These are phyloP conservation scores for Xylariaceae sp. DNA, from an alignment of 2,329 filamentous ascomycete species.

Conservation along the genomic window DNA sequence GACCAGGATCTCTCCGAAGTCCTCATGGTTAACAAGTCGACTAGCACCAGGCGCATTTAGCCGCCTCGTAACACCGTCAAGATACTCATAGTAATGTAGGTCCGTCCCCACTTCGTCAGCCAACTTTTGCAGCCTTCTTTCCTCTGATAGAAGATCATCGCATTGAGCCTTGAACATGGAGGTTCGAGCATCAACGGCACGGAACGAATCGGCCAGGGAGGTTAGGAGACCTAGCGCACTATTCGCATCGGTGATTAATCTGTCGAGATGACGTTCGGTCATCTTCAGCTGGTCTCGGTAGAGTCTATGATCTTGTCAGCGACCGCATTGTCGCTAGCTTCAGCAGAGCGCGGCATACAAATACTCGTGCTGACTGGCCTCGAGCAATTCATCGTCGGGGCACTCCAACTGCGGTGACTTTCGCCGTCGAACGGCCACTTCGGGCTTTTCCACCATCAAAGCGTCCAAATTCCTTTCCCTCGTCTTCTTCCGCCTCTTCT, in stretches of 20 bases:
- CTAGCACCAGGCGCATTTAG: conserved; percentile 91
- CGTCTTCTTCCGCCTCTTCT: conserved; percentile 44
- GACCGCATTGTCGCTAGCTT: background rate
- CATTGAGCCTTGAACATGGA: conserved; percentile 92
- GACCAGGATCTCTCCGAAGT: conserved; percentile 84
- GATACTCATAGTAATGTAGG: conserved; percentile 90
- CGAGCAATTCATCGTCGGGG: conserved; percentile 69
- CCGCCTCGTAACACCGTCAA: conserved; percentile 86
- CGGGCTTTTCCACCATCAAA: conserved; percentile 44
- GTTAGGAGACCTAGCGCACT: conserved; percentile 75
- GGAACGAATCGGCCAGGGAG: conserved; percentile 82
- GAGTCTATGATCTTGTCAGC: conserved; percentile 52
- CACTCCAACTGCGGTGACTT: conserved; percentile 50
- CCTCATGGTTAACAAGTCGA: conserved; percentile 79
- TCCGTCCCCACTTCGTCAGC: conserved; percentile 86
- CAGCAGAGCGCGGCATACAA: conserved; percentile 56
- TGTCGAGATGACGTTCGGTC: conserved; percentile 80
- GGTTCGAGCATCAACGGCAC: conserved; percentile 84
- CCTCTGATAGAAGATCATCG: conserved; percentile 81
- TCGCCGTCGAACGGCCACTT: conserved; percentile 26
- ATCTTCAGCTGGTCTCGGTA: conserved; percentile 82
- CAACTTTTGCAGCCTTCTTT: conserved; percentile 75
- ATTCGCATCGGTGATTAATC: conserved; percentile 76
- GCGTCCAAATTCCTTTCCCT: conserved; percentile 54
- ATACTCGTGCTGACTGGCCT: conserved; percentile 85